Percentiles rank a stretch among this genome's conserved stretches.
Evolutionary conservation across 2,329 filamentous ascomycete genomes (phyloP).

Genomic region (Zasmidium citrigriseum): DNA sequence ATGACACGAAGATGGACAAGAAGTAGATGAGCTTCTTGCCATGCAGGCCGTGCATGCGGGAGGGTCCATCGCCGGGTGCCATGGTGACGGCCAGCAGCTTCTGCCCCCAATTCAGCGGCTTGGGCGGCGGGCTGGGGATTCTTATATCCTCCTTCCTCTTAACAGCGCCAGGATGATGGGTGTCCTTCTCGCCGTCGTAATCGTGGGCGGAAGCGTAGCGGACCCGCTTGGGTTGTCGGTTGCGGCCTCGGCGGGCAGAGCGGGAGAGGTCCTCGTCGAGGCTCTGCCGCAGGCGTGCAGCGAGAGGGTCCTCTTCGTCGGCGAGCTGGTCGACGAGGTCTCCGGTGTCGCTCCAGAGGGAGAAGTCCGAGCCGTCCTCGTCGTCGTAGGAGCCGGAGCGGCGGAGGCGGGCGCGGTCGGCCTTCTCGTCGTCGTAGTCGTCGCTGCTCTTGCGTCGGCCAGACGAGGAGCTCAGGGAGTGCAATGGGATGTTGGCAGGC

Average conservation of each 20-base stretch:
- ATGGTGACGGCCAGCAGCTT: slow-evolving; percentile 80
- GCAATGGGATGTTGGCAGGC: slow-evolving; percentile 86
- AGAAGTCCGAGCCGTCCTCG: slow-evolving; percentile 62
- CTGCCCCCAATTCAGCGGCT: slow-evolving; percentile 65
- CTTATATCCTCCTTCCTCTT: slow-evolving; percentile 73
- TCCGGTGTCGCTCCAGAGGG: slow-evolving; percentile 89
- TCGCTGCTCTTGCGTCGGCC: slow-evolving; percentile 42
- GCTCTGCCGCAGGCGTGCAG: slow-evolving; percentile 66
- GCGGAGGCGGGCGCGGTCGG: slow-evolving; percentile 49
- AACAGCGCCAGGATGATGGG: slow-evolving; percentile 37
- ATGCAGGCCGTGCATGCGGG: slow-evolving; percentile 85
- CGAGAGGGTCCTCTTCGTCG: slow-evolving; percentile 79
- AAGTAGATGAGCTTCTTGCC: slow-evolving; percentile 89
- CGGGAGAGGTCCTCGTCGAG: slow-evolving; percentile 58
- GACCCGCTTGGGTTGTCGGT: slow-evolving; percentile 58
- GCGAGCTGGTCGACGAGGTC: slow-evolving; percentile 91
- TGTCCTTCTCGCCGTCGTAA: slow-evolving; percentile 39
- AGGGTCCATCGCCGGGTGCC: slow-evolving; percentile 69
- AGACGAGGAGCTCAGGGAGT: slow-evolving; percentile 61
- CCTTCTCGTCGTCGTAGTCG: slow-evolving; percentile 52
- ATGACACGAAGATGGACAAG: slow-evolving; percentile 41
- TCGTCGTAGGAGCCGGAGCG: slow-evolving; percentile 27
- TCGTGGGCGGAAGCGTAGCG: slow-evolving; percentile 56
- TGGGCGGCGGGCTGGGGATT: slow-evolving; percentile 69
- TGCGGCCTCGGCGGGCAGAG: slow-evolving; percentile 16